Base-by-base conservation (phyloP, 2,329 filamentous ascomycete species). In the Daldinia eschscholtzii region DNA sequence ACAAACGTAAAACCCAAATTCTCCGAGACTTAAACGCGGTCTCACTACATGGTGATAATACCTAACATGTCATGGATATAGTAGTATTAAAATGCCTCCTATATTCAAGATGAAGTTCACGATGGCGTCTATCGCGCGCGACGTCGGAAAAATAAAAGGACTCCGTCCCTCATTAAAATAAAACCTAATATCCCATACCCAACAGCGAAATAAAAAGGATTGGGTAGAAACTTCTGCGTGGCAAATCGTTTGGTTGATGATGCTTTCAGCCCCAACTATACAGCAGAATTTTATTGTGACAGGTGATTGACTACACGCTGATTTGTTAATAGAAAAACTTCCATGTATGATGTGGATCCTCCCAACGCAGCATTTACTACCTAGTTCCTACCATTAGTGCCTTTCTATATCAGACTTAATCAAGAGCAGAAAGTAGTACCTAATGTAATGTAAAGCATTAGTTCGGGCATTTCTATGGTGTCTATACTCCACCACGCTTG, bases 241-340 rank as follows among this genome's bases (percentile, higher is more conserved):
- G 67, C 64, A 18, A 53, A 67, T 66, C 59, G 53, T 67, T 70
- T 73, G 71, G 72, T 52, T 67, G 42, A 57, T 62, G 44, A 52
- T 9, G 26, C 30, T 37, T 41, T 12, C 20, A 52, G 23, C 33
- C 53, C 37, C 41, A 41, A 46, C 64, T 44, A 59, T 42, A 44
- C 30, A 30, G 10, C 10, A 30, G 15, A 10, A 2, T 28, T 50
- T 30, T 30, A 30, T n/a, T 6, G 33, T 37, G 50, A 68, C 58
- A 35, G 26, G 15, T 33, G 46, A 48, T 48, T 48, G 6, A 48
- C 13, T 48, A 15, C 23, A 7, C 15, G 26, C 26, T 33, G 46
- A 52, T 52, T 52, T 52, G 46, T 52, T 33, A 26, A 33, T 33
- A 18, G 26, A 28, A 28, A 30, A 15, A 26, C 13, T 30, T 50